Evolutionary conservation across 495 filamentous ascomycete genomes (phyloP), one percentile per base, ranked within the genome.

Genomic region (Podospora pseudoanserina): DNA sequence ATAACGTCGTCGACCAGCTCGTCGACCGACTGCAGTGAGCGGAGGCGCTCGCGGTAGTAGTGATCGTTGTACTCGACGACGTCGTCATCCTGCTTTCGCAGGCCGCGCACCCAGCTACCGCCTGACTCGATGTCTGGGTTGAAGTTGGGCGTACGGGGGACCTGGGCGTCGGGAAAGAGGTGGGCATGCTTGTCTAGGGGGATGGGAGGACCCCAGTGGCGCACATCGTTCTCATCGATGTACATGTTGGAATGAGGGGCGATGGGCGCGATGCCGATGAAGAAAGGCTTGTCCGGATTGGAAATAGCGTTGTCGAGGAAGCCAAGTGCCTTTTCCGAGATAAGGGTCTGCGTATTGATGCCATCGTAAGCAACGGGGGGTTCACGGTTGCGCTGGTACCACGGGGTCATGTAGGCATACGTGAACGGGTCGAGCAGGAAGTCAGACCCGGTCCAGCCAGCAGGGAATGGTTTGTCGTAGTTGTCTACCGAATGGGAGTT

Each of bases 401-500:
- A 87, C 6, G 85, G 80, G 75, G 91, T 91, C 57, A 87, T 81
- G 75, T 92, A 92, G 19, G 81, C 82, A 73, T 92, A 92, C 0
- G 90, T 92, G 72, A 80, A 88, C 0, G 90, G 90, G 68, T 92
- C 90, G 1, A 92, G 81, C 1, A 92, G 81, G 63, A 92, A 91
- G 70, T 91, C 89, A 39, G 84, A 85, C 54, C 72, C 77, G 60
- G 78, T 86, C 79, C 84, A 91, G 6, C 88, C 89, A 4, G 77
- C 81, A 0, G 82, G 76, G 72, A 80, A 83, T 0, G 90, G 90
- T 1, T 76, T 72, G 71, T 88, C 62, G 73, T 89, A 90, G 64
- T 88, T 89, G 3, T 83, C 69, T 2, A 85, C 70, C 0, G 83
- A 85, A 68, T 90, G 88, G 0, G 82, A 79, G 72, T 92, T 92